Base-by-base conservation (phyloP, 192 early-diverging fungal species). In the Coemansia sp. region DNA sequence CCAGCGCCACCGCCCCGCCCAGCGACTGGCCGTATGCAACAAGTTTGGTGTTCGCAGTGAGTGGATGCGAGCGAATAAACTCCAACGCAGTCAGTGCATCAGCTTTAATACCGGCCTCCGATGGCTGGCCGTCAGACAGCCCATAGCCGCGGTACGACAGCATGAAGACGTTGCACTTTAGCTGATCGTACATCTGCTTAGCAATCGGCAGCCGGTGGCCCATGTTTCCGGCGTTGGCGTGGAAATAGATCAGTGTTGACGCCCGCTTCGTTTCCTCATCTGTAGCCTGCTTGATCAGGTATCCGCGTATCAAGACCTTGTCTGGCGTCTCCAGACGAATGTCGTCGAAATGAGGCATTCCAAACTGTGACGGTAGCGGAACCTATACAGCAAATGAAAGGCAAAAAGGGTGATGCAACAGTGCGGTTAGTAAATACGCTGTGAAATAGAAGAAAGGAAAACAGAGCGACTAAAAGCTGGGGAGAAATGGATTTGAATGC, bases 221-320 rank as follows among this genome's bases (percentile, higher is more conserved):
- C 92, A 98, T 95, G 74, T 99, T 99, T 37, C 98, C 98, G 18
- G 98, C 98, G 68, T 99, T 99, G 36, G 96, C 95, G 71, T 99
- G 97, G 62, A 92, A 92, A 67, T 94, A 96, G 6, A 98, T 65
- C 46, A 99, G 73, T 2, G 95, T 98, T 40, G 91, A 87, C 16
- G 87, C 80, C 2, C 52, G 65, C 39, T 73, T 85, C 8, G 89
- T 85, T 22, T 78, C 78, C 12, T 85, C 81, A 48, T 87, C 86
- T 21, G 84, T 80, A 0, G 73, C 67, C 19, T 84, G 80, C 65
- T 86, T 84, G 65, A 95, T 97, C 63, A 92, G 65, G 75, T 94
- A 97, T 2, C 87, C 91, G 42, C 84, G 86, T 60, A 98, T 86
- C 54, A 88, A 80, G 43, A 97, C 89, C 36, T 87, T 87, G 78